Conservation (phyloP, 139 green algal genomes). For the Zygnema cylindricum region DNA sequence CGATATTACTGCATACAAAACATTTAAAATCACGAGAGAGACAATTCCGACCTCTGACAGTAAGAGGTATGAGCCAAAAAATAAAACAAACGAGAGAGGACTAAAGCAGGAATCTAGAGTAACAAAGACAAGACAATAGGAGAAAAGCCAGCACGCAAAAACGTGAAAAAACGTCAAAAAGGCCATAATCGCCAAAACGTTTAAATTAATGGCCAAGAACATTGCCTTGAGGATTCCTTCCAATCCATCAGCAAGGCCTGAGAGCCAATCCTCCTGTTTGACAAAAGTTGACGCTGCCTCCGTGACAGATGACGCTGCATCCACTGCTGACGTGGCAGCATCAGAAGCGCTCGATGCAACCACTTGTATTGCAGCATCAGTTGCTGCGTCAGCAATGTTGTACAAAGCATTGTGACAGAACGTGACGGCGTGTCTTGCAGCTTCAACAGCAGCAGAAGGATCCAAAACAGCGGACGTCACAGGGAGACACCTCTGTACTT, state of each 20-base stretch:
- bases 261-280: constrained; percentile 39
- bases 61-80: not conserved
- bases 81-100: not conserved
- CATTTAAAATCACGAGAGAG: too few species aligned
- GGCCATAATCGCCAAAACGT: too few species aligned
- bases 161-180: not conserved
- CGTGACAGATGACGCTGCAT: constrained; percentile 25
- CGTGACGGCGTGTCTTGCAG: constrained; percentile 2
- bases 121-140: not conserved
- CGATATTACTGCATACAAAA: too few species aligned
- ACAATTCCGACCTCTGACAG: too few species aligned
- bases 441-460: constrained; percentile 7
- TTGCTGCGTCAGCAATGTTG: constrained; percentile 18
- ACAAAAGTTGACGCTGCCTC: constrained; percentile 20
- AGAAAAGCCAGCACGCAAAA: not conserved
- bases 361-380: not conserved
- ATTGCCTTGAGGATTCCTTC: constrained; percentile 36
- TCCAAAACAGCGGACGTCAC: not conserved
- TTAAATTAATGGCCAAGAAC: not conserved
- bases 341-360: constrained; percentile 16
- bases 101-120: not conserved
- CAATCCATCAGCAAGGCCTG: constrained; percentile 26
- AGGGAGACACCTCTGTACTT: constrained; percentile 7
- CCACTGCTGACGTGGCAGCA: constrained; percentile 29
- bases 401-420: constrained; percentile 11